These are phyloP conservation scores for Barbatosphaeria neglecta DNA, from an alignment of 495 filamentous ascomycete genomes.

Conservation along the genomic window DNA sequence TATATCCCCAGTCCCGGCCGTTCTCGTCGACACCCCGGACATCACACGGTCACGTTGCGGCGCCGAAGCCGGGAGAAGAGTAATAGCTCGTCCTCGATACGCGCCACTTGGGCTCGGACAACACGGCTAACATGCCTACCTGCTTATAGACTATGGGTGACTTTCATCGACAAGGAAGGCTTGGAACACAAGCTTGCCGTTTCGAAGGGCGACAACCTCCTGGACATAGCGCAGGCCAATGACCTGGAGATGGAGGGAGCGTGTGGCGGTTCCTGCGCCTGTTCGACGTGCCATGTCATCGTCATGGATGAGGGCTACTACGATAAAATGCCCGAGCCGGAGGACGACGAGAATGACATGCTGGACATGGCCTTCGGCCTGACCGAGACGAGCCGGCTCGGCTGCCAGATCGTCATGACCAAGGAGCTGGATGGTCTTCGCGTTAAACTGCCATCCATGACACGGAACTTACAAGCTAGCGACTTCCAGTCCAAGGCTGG, in stretches of 20 bases:
- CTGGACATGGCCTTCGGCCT: slow-evolving; percentile 90
- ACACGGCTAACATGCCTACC: background rate
- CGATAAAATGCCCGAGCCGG: slow-evolving; percentile 83
- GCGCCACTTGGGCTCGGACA: background rate
- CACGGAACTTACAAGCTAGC: slow-evolving; percentile 87
- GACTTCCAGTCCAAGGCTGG: slow-evolving; percentile 59
- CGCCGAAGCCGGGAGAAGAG: slow-evolving; percentile 93
- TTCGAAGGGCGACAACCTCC: slow-evolving; percentile 73
- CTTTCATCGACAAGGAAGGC: slow-evolving; percentile 92
- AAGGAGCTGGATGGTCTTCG: slow-evolving; percentile 78
- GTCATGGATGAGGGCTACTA: slow-evolving; percentile 73
- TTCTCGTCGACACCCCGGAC: slow-evolving; percentile 55
- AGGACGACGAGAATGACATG: slow-evolving; percentile 99
- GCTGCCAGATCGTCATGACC: slow-evolving; percentile 87
- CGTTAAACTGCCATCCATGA: slow-evolving; percentile 83
- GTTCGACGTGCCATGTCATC: slow-evolving; percentile 95
- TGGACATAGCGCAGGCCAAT: slow-evolving; percentile 89
- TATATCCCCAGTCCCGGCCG: slow-evolving; percentile 25
- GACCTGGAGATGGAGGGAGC: slow-evolving; percentile 98
- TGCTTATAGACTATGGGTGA: slow-evolving; percentile 71
- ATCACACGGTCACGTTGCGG: slow-evolving; percentile 66
- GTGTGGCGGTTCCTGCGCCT: slow-evolving; percentile 91
- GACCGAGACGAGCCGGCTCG: slow-evolving; percentile 90
- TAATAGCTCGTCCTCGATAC: slow-evolving; percentile 22
- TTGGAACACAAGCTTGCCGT: slow-evolving; percentile 65